Base-by-base conservation (phyloP, 179 eudicot species). In the Corrigiola litoralis region DNA sequence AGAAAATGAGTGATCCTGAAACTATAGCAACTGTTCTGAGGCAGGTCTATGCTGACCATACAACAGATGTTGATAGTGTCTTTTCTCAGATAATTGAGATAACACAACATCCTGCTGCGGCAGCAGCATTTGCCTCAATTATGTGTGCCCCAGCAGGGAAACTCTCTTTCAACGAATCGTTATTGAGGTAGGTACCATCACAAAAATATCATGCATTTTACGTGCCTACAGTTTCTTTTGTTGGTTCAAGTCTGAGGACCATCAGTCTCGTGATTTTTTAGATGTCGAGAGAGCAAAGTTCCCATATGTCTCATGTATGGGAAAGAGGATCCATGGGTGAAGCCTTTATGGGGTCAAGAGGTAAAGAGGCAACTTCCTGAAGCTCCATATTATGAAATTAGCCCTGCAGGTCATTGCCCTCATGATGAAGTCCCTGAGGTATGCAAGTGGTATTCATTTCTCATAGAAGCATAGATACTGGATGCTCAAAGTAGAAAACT, bases 381-480 rank as follows among this genome's bases (percentile, higher is more conserved):
- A 38, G 90, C 92, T 80, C 92, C 98, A 17, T 92, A 92, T 73
- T 90, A 90, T 57, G 89, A 87, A 77, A 87, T 92, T 58, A 90
- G 89, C 65, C 97, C 97, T 60, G 97, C 98, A 37, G 98, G 98
- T 55, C 98, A 92, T 66, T 92, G 98, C 77, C 98, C 98, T 69
- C 98, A 90, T 71, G 97, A 92, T 70, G 98, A 92, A 80, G 92
- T 86, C 64, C 97, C 97, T 7, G 98, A 90, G 97, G 97, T 92
- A 84, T 50, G 63, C 45, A 36, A 34, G 53, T 47, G 5, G 28
- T 67, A 9, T 31, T 18, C 52, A 32, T 14, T 65, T 50, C 38
- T 20, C 21, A 13, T 33, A 32, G 55, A 32, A 55, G 18, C 27
- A 20, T 55, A 25, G 25, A 54, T n/a, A n/a, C n/a, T n/a, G n/a